These are phyloP conservation scores for Kwoniella newhampshirensis DNA, from an alignment of 768 basidiomycete species.

Conservation along the genomic window DNA sequence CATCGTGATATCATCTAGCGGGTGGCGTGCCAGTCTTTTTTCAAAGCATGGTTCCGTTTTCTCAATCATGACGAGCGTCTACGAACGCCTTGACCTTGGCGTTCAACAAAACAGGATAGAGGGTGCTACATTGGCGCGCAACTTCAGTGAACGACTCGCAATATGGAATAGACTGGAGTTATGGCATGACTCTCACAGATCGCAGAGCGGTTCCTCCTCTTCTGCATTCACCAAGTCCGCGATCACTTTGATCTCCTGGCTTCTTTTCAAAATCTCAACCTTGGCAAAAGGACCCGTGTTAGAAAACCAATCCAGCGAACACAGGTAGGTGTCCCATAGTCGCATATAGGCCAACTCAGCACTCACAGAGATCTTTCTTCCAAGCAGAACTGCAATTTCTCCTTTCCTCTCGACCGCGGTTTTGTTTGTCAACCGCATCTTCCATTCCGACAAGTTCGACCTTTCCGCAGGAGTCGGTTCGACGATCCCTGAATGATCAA, in stretches of 20 bases:
- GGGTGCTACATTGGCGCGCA: slow-evolving; percentile 8
- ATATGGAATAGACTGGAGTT: background rate
- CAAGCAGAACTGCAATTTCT: slow-evolving; percentile 23
- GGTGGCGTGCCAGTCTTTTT: too few species aligned
- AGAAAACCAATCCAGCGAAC: too few species aligned
- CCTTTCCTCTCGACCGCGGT: slow-evolving; percentile 16
- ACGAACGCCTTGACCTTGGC: slow-evolving; percentile 26
- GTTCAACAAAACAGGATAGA: slow-evolving; percentile 28
- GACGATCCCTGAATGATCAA: slow-evolving; percentile 14
- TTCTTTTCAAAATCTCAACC: slow-evolving; percentile 21
- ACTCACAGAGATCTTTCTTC: slow-evolving; percentile 32
- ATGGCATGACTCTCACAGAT: slow-evolving; percentile 36
- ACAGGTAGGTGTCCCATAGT: too few species aligned
- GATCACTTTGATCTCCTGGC: slow-evolving; percentile 31
- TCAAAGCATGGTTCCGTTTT: too few species aligned
- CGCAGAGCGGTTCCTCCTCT: slow-evolving; percentile 30
- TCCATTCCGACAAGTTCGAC: slow-evolving; percentile 18
- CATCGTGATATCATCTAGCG: too few species aligned
- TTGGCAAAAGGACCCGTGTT: too few species aligned
- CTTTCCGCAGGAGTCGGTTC: slow-evolving; percentile 16
- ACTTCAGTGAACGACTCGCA: background rate
- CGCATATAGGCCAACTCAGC: too few species aligned
- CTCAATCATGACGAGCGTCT: too few species aligned
- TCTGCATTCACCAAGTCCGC: slow-evolving; percentile 27
- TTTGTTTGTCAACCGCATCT: slow-evolving; percentile 20